Conservation (phyloP, 2,329 filamentous ascomycete species). For the Fusarium agapanthi region DNA sequence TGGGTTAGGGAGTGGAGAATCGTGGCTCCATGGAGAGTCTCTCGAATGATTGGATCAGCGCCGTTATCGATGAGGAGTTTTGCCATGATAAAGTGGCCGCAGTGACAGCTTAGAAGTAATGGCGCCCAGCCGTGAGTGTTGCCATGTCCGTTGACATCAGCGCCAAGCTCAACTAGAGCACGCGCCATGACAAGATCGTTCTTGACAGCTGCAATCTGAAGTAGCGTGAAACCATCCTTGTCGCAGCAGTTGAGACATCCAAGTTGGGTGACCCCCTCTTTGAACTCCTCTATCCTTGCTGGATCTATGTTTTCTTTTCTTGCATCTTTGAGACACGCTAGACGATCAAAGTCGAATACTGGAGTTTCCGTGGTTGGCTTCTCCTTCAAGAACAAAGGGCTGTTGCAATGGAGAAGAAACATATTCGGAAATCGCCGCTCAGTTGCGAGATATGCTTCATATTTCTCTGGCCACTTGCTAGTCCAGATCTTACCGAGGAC, state of each 20-base stretch:
- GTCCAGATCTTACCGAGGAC: not conserved
- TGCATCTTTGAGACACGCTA: not conserved
- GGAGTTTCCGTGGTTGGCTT: not conserved
- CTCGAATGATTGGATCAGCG: not conserved
- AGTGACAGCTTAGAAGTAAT: not conserved
- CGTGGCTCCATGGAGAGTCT: not conserved
- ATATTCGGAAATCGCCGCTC: not conserved
- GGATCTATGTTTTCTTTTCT: rapidly evolving
- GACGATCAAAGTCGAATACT: not conserved
- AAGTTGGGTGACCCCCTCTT: not conserved
- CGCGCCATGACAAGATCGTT: not conserved
- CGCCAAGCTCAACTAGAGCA: not conserved
- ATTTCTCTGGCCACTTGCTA: not conserved
- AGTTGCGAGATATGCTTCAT: not conserved
- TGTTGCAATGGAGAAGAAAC: not conserved
- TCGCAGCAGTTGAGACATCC: not conserved
- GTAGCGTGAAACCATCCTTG: not conserved
- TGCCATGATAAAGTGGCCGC: not conserved
- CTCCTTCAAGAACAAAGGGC: not conserved
- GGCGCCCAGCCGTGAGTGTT: not conserved
- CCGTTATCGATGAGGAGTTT: not conserved
- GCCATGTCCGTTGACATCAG: not conserved
- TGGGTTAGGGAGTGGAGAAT: not conserved
- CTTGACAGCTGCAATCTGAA: not conserved
- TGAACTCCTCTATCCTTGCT: not conserved